Percentiles rank a stretch among this genome's conserved stretches.
phyloP scores from a whole-genome alignment of 352 stramenopile species.

The Pseudoperonospora humuli region DNA sequence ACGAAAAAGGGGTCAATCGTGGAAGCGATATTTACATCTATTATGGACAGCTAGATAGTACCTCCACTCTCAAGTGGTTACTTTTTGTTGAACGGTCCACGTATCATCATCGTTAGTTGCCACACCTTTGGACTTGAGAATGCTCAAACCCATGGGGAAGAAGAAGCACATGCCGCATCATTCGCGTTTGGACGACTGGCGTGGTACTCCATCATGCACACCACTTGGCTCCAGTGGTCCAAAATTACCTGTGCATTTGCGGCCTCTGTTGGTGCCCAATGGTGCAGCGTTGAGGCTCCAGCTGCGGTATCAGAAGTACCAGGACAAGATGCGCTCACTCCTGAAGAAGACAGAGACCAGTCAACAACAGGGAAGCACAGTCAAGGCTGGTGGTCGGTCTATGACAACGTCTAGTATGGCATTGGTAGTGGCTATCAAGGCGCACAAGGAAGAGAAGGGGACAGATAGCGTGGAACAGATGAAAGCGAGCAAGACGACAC shows the following conservation, averaged over 20 bases:
- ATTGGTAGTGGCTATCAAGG: constrained; percentile 42
- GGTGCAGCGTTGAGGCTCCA: constrained; percentile 54
- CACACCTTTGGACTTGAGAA: no score
- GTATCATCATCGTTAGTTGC: no score
- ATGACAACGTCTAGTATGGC: constrained; percentile 55
- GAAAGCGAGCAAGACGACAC: constrained; percentile 4
- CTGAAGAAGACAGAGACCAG: constrained; percentile 45
- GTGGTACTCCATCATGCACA: constrained; percentile 1
- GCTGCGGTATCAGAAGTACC: constrained; percentile 65
- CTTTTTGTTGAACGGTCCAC: no score
- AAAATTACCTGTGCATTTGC: constrained; percentile 18
- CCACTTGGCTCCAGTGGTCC: constrained; percentile 15
- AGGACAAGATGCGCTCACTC: constrained; percentile 50
- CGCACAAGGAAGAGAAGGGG: constrained; percentile 19
- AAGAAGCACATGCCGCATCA: constrained; percentile 30
- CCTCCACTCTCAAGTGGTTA: no score
- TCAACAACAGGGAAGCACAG: constrained; percentile 24
- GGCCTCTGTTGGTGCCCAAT: constrained; percentile 34
- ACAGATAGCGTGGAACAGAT: constrained; percentile 1
- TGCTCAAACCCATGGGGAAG: constrained; percentile 42
- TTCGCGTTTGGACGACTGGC: constrained; percentile 25
- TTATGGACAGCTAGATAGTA: no score
- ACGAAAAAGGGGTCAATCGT: no score
- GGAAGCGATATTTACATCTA: no score
- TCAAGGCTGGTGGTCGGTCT: constrained; percentile 13